phyloP scores from a whole-genome alignment of 1,284 basidiomycete genomes.

The Puccinia triticina region DNA sequence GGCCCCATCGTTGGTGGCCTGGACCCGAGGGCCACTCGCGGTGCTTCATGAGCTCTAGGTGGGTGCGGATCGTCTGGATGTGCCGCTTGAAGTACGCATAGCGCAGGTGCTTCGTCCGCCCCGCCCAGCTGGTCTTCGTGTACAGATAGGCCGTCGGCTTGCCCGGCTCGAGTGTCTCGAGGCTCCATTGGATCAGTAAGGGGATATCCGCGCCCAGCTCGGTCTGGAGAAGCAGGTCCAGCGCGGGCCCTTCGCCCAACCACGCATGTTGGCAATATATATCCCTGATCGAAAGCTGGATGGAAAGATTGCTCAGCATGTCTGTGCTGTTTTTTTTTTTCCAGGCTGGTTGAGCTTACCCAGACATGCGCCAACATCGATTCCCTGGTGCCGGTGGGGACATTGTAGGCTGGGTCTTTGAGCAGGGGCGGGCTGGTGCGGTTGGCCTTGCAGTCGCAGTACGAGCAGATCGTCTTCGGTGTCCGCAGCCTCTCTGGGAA shows the following conservation, averaged over 20 bases:
- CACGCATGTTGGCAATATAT: conserved; percentile 51
- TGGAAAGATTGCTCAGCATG: too few relatives aligned
- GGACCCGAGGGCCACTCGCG: conserved; percentile 23
- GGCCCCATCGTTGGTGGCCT: neutral
- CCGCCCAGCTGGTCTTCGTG: conserved; percentile 49
- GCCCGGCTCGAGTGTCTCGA: neutral
- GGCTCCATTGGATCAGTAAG: conserved; percentile 39
- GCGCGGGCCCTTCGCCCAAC: conserved; percentile 38
- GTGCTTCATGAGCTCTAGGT: conserved; percentile 31
- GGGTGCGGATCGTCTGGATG: conserved; percentile 45
- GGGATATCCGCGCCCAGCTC: conserved; percentile 10
- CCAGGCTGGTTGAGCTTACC: too few relatives aligned
- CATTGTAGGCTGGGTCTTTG: neutral
- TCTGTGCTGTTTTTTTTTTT: too few relatives aligned
- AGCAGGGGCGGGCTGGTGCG: conserved; percentile 33
- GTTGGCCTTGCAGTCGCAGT: conserved; percentile 42
- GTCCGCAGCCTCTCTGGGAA: conserved; percentile 33
- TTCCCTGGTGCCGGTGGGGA: neutral
- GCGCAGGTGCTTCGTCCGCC: conserved; percentile 38
- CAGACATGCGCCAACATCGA: conserved; percentile 31
- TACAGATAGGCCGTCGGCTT: conserved; percentile 43
- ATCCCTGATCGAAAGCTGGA: conserved; percentile 44
- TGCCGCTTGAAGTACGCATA: conserved; percentile 51
- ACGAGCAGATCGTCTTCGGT: conserved; percentile 17
- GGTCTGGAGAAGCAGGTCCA: conserved; percentile 37